Base-by-base conservation (phyloP, 1,139 yeast species). In the Pichia sp. region DNA sequence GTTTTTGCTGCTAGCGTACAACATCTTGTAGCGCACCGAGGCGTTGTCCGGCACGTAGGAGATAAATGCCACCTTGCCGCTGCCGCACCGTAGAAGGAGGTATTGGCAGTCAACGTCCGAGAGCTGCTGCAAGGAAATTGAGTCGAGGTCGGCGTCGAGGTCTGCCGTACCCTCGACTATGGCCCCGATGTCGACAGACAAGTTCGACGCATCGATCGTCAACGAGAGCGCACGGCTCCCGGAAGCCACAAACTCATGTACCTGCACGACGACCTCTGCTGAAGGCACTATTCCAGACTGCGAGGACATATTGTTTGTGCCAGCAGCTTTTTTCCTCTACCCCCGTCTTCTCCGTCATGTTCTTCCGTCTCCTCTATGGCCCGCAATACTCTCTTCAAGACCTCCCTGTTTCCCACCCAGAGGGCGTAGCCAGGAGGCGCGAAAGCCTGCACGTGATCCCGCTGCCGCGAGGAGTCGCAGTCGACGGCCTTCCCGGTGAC, bases 11-110 rank as follows among this genome's bases (percentile, higher is more conserved):
- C 97, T 87, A 2, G 99, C 98, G 69, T 92, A 95, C 54, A 93
- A 76, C 98, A 93, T 93, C 69, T 93, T 93, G 57, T 81, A 79
- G 57, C 92, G 80, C 38, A 93, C 92, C 7, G 85, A 84, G 11
- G 97, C 90, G 50, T 72, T 70, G 68, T 93, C 97, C 0, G 99
- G 98, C 50, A 93, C 93, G 72, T 79, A 92, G 45, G 95, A 82
- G 48, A 90, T 78, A 64, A 93, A 90, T 4, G 82, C 76, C 15
- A 64, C 65, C 30, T 62, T 60, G 2, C 47, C 49, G 2, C 59
- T 64, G 41, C 69, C 75, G 47, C 74, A 70, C 52, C 77, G 75
- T 44, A 85, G 65, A 8, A 88, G 70, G 42, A 88, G 68, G 64
- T 88, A 89, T 8, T 77, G 71, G 8, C 96, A 88, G 26, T 77